Conservation (phyloP, 441 rosid species). For the Eruca vesicaria region DNA sequence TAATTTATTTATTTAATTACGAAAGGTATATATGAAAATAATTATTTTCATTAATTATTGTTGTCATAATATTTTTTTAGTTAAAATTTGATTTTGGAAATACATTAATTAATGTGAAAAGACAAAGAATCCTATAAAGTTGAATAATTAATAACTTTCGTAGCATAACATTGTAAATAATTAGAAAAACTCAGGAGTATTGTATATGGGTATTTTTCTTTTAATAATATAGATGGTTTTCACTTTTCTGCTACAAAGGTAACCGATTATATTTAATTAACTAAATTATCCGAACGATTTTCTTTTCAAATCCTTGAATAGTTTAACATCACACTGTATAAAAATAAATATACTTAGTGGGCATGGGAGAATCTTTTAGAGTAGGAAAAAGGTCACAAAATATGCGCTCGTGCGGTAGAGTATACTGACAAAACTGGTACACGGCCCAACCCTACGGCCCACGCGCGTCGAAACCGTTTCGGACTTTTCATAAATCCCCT, state of each 20-base stretch:
- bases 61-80: too few species aligned
- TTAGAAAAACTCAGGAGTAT: too few species aligned
- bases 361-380: constrained; percentile 19
- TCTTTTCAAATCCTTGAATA: neutral
- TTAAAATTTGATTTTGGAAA: too few species aligned
- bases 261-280: neutral
- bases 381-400: constrained; percentile 9
- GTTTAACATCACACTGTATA: neutral
- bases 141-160: too few species aligned
- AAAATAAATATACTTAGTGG: constrained; percentile 6
- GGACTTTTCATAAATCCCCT: constrained; percentile 18
- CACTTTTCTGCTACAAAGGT: neutral
- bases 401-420: constrained; percentile 26
- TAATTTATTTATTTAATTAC: too few species aligned
- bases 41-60: too few species aligned
- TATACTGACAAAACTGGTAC: constrained; percentile 24
- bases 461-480: constrained; percentile 17
- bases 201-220: too few species aligned
- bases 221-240: neutral
- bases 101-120: too few species aligned
- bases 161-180: too few species aligned
- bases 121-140: too few species aligned
- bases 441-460: constrained; percentile 31
- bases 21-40: too few species aligned
- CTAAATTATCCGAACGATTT: neutral